Percentiles rank a stretch among this genome's conserved stretches.
Evolutionary conservation across 768 basidiomycete genomes (phyloP).

Genomic region (Kwoniella dendrophila): DNA sequence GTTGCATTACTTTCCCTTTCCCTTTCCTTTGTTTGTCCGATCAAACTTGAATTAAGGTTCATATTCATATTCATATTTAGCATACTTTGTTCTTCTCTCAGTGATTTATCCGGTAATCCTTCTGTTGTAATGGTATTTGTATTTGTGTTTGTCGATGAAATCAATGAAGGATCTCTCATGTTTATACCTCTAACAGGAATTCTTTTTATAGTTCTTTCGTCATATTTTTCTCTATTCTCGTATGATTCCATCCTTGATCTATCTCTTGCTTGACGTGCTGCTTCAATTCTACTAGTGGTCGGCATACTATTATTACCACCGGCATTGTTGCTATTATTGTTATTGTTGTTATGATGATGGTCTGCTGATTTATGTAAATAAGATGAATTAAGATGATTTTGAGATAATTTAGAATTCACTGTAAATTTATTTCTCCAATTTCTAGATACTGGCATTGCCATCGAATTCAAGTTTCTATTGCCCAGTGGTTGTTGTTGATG

Average conservation of each 20-base stretch:
- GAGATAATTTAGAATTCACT: slow-evolving; percentile 15
- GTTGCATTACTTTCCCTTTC: background rate
- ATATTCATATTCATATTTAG: slow-evolving; percentile 1
- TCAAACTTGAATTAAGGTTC: too few species aligned
- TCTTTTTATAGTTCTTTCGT: slow-evolving; percentile 18
- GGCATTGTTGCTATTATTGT: too few species aligned
- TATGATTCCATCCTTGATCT: background rate
- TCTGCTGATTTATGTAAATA: too few species aligned
- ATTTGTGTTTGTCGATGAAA: too few species aligned
- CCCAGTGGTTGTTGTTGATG: background rate
- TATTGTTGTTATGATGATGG: too few species aligned
- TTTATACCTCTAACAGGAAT: slow-evolving; percentile 7
- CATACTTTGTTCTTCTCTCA: slow-evolving; percentile 7
- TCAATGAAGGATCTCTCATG: slow-evolving; percentile 5
- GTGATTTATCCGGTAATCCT: too few species aligned
- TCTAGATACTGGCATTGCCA: slow-evolving; percentile 23
- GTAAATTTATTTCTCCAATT: slow-evolving; percentile 27
- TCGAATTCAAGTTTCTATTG: background rate
- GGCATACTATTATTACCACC: slow-evolving; percentile 8
- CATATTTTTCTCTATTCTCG: slow-evolving; percentile 11
- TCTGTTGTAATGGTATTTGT: too few species aligned
- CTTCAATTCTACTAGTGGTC: background rate
- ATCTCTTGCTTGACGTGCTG: slow-evolving; percentile 11
- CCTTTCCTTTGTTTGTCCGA: background rate
- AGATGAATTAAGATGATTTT: background rate